Conservation (phyloP, 108 stramenopile genomes). For the Aurantiochytrium sp. region DNA sequence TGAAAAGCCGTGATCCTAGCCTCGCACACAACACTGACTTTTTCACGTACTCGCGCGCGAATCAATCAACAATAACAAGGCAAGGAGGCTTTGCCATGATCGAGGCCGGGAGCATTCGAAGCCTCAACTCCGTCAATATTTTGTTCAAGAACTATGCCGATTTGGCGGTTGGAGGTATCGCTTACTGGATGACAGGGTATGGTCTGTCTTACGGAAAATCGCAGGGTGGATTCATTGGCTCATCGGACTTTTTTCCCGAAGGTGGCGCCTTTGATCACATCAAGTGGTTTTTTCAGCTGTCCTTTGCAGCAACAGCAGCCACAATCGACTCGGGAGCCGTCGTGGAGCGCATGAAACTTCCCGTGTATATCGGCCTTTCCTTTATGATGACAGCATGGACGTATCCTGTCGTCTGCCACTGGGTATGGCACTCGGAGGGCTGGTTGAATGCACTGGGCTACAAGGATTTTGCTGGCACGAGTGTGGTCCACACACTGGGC, state of each 20-base stretch:
- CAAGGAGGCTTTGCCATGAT: conserved; percentile 2
- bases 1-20: too few relatives aligned
- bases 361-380: conserved; percentile 68
- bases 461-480: conserved; percentile 66
- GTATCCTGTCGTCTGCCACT: conserved; percentile 73
- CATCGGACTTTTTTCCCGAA: background rate
- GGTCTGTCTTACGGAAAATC: conserved; percentile 25
- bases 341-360: conserved; percentile 66
- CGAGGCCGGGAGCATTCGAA: background rate
- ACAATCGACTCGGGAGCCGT: conserved; percentile 68
- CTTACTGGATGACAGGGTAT: conserved; percentile 34
- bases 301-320: conserved; percentile 65
- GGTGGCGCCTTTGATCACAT: background rate
- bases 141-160: conserved; percentile 20
- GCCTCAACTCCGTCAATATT: conserved; percentile 1
- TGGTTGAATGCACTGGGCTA: conserved; percentile 24
- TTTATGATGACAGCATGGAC: conserved; percentile 63
- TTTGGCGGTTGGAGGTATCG: conserved; percentile 24
- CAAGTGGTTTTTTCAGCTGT: conserved; percentile 64
- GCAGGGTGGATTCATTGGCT: background rate
- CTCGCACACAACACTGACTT: too few relatives aligned
- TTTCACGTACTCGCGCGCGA: too few relatives aligned
- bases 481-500: conserved; percentile 66
- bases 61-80: background rate
- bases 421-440: conserved; percentile 62